A percentile compares a stretch with the other conserved stretches of the same genome.
Conservation (phyloP, 768 basidiomycete genomes). For the Suillus ampliporus region DNA sequence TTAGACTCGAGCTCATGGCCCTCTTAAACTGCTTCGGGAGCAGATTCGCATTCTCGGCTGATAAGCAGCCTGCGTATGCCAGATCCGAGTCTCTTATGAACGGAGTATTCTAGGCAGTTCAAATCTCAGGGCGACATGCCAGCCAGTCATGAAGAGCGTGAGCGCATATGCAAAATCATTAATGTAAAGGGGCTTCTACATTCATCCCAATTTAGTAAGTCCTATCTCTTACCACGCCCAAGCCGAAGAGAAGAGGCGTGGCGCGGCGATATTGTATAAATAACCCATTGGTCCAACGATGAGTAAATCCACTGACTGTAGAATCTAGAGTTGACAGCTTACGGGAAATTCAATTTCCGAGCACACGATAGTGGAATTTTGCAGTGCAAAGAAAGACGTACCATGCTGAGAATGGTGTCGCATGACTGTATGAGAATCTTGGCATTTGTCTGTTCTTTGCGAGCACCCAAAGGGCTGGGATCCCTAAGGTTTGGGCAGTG, state of each 20-base stretch:
- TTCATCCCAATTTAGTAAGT: not conserved
- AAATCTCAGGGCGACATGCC: not conserved
- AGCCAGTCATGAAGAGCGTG: not conserved
- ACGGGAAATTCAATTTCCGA: not conserved
- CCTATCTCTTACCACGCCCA: not conserved
- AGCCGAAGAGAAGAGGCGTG: not conserved
- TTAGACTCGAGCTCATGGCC: not conserved
- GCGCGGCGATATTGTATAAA: constrained; percentile 6
- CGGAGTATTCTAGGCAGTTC: constrained; percentile 2
- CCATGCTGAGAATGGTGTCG: not conserved
- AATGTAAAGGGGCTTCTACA: constrained; percentile 7
- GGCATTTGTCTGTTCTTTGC: not conserved
- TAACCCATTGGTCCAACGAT: not conserved
- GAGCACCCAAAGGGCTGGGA: not conserved
- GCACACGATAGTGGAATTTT: constrained; percentile 1
- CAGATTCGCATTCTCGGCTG: constrained; percentile 2
- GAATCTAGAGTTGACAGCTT: not conserved
- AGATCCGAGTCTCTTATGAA: constrained; percentile 2
- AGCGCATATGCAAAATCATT: not conserved
- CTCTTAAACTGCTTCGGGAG: constrained; percentile 9
- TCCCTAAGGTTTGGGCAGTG: not conserved
- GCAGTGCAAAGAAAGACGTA: not conserved
- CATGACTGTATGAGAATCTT: not conserved
- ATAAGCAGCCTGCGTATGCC: constrained; percentile 13
- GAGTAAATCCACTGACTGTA: not conserved